These are phyloP conservation scores for Styphnolobium japonicum DNA, from an alignment of 306 rosid species.

Conservation along the genomic window DNA sequence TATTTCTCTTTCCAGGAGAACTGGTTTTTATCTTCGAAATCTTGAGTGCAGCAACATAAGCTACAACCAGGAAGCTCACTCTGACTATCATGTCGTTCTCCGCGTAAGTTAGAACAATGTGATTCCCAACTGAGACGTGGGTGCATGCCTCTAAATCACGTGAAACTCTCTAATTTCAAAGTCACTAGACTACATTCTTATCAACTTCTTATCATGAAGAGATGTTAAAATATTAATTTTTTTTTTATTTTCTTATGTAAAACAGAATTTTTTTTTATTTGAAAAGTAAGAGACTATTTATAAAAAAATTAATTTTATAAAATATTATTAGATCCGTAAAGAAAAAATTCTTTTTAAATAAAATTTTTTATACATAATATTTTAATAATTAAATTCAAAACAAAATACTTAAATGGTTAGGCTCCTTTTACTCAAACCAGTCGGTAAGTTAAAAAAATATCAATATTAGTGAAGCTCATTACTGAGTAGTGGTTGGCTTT, in stretches of 20 bases:
- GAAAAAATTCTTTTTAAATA: too few species aligned
- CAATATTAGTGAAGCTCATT: constrained; percentile 31
- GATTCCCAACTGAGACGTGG: not conserved
- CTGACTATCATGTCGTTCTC: constrained; percentile 39
- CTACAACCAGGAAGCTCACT: constrained; percentile 45
- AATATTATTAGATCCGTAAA: too few species aligned
- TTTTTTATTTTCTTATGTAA: too few species aligned
- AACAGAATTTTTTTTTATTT: too few species aligned
- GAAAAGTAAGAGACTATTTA: too few species aligned
- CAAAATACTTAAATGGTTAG: too few species aligned
- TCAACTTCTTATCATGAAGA: not conserved
- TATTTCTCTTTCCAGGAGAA: constrained; percentile 11
- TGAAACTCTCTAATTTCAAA: constrained; percentile 9
- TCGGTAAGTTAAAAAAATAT: too few species aligned
- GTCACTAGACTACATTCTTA: constrained; percentile 33
- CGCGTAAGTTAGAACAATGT: not conserved
- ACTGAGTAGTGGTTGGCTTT: constrained; percentile 35
- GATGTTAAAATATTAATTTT: constrained; percentile 9
- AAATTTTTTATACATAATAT: too few species aligned
- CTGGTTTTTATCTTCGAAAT: constrained; percentile 23
- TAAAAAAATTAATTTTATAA: too few species aligned
- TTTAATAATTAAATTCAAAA: too few species aligned
- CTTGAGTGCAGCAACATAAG: constrained; percentile 40
- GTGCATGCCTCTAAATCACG: constrained; percentile 9
- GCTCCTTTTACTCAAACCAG: too few species aligned